Evolutionary conservation across 768 basidiomycete genomes (phyloP).

Genomic region (Lentinula boryana): DNA sequence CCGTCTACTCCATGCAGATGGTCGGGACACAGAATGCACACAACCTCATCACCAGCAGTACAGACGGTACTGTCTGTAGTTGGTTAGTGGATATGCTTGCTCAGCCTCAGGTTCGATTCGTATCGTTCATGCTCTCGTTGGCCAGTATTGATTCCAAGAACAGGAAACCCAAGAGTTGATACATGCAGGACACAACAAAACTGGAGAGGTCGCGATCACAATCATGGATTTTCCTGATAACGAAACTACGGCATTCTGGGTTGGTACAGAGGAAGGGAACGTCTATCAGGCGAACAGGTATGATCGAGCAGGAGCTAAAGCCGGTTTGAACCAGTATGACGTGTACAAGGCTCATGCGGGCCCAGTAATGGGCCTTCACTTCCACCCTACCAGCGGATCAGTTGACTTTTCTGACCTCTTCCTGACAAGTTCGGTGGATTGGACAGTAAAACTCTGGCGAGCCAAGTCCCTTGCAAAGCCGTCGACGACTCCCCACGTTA

Average conservation of each 20-base stretch:
- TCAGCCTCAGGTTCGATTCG: constrained; percentile 74
- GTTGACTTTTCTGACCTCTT: constrained; percentile 97
- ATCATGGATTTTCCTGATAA: constrained; percentile 91
- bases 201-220: constrained; percentile 93
- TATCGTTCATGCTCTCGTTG: background rate
- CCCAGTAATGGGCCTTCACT: constrained; percentile 90
- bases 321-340: constrained; percentile 89
- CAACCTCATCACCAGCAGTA: constrained; percentile 93
- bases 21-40: constrained; percentile 99
- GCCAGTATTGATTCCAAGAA: constrained; percentile 1
- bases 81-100: constrained; percentile 99
- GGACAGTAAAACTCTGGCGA: constrained; percentile 98
- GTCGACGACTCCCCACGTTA: constrained; percentile 48
- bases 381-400: constrained; percentile 87
- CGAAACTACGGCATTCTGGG: constrained; percentile 96
- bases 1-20: constrained; percentile 97
- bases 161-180: constrained; percentile 92
- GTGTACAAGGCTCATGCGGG: constrained; percentile 91
- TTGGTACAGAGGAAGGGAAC: constrained; percentile 97
- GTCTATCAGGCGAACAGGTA: constrained; percentile 96
- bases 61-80: constrained; percentile 94
- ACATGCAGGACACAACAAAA: constrained; percentile 91
- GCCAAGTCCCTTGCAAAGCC: constrained; percentile 73
- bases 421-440: constrained; percentile 89
- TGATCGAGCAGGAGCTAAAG: constrained; percentile 95